Evolutionary conservation across 768 basidiomycete species (phyloP).

Genomic region (Termitomyces bulborhizus): DNA sequence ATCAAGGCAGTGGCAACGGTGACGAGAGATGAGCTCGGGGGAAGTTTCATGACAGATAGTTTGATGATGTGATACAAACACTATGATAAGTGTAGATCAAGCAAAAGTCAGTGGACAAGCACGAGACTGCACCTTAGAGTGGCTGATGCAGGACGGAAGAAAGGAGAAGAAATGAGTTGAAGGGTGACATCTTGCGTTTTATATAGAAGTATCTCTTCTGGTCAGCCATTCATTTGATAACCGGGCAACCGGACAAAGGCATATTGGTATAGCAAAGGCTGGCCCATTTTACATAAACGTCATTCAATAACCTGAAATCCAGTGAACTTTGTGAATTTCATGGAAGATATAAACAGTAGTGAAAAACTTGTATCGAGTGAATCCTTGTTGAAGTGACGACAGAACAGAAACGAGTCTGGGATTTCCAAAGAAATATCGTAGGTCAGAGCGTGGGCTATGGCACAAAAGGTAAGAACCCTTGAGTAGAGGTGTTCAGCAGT

Average conservation of each 20-base stretch:
- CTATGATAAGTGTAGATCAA: not conserved
- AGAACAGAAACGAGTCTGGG: not conserved
- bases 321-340: not conserved
- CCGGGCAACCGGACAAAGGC: not conserved
- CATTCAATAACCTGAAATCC: not conserved
- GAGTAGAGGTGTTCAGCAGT: no score
- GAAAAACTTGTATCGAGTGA: not conserved
- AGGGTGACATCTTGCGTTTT: conserved; percentile 1
- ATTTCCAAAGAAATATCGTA: not conserved
- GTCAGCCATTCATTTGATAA: not conserved
- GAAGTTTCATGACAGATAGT: conserved; percentile 33
- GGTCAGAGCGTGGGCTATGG: not conserved
- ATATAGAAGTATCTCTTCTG: not conserved
- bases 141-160: conserved; percentile 7
- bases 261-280: no score
- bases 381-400: not conserved
- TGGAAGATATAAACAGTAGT: not conserved
- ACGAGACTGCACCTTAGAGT: not conserved
- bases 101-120: not conserved
- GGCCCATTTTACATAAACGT: no score
- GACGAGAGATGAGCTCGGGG: conserved; percentile 41
- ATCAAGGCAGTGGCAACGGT: conserved; percentile 44
- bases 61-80: not conserved
- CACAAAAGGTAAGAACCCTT: no score
- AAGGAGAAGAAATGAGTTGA: conserved; percentile 6